These are phyloP conservation scores for Pterocarpus macrocarpus DNA, from an alignment of 306 rosid species.

Conservation along the genomic window DNA sequence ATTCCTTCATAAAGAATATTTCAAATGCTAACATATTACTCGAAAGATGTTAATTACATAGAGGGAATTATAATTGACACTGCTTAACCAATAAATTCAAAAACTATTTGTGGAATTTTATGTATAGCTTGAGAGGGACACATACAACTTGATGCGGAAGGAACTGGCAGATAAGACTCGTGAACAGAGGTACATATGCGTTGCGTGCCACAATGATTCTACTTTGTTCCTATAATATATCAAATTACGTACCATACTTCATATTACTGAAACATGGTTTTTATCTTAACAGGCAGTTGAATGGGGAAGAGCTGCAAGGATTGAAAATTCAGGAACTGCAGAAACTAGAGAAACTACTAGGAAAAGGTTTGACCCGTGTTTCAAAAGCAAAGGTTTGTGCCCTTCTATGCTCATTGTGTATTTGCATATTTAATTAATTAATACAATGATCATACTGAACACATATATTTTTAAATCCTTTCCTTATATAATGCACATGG, in stretches of 20 bases:
- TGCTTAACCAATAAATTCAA: not conserved
- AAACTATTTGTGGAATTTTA: not conserved
- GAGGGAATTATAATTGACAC: too few species aligned
- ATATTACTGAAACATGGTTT: not conserved
- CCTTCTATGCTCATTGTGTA: not conserved
- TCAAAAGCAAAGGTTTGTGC: conserved; percentile 43
- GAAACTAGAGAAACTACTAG: conserved; percentile 31
- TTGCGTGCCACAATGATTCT: not conserved
- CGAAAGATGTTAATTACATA: too few species aligned
- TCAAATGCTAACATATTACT: too few species aligned
- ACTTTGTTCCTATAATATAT: not conserved
- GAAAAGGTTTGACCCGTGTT: conserved; percentile 30
- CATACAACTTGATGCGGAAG: conserved; percentile 21
- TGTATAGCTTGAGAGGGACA: not conserved
- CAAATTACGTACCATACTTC: too few species aligned
- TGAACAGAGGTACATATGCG: not conserved
- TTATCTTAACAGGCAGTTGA: conserved; percentile 26
- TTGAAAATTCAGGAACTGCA: conserved; percentile 30
- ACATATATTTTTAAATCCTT: too few species aligned
- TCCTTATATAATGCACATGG: too few species aligned
- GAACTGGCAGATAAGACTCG: conserved; percentile 28
- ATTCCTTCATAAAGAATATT: too few species aligned
- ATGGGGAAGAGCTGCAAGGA: conserved; percentile 45
- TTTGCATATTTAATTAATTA: not conserved
- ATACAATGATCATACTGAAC: not conserved